Percentiles rank a stretch among this genome's conserved stretches.
phyloP scores from a whole-genome alignment of 257 asterid species.

The Solanum ossicruentum region DNA sequence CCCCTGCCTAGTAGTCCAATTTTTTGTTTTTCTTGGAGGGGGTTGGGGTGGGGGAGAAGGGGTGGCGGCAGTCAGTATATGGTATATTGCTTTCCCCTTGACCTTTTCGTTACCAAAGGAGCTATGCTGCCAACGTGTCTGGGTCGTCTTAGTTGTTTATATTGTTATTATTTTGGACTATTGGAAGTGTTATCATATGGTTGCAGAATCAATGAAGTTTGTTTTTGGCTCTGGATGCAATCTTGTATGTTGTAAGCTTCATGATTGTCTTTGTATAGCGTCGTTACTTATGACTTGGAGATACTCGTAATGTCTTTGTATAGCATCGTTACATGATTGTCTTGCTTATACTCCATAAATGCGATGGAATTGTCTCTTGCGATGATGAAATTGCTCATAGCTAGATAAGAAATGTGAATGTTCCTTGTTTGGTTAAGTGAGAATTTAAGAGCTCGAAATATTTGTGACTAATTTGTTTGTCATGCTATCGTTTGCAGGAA shows the following conservation, averaged over 20 bases:
- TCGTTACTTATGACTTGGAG: background rate
- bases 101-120: background rate
- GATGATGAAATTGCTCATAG: background rate
- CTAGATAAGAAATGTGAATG: background rate
- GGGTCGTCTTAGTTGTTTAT: background rate
- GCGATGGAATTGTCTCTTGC: background rate
- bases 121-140: background rate
- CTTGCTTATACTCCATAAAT: background rate
- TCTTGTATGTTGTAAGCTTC: background rate
- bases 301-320: background rate
- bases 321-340: background rate
- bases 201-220: background rate
- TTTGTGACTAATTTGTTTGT: background rate
- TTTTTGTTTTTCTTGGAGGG: too few species aligned
- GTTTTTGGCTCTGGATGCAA: background rate
- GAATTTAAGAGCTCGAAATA: background rate
- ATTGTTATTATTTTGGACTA: background rate
- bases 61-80: too few species aligned
- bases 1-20: too few species aligned
- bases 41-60: too few species aligned
- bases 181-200: background rate
- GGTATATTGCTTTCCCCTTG: background rate
- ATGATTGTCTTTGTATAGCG: background rate
- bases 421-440: background rate
- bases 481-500: conserved; percentile 35